phyloP scores from a whole-genome alignment of 2,329 filamentous ascomycete species.

The Colletotrichum sp. region DNA sequence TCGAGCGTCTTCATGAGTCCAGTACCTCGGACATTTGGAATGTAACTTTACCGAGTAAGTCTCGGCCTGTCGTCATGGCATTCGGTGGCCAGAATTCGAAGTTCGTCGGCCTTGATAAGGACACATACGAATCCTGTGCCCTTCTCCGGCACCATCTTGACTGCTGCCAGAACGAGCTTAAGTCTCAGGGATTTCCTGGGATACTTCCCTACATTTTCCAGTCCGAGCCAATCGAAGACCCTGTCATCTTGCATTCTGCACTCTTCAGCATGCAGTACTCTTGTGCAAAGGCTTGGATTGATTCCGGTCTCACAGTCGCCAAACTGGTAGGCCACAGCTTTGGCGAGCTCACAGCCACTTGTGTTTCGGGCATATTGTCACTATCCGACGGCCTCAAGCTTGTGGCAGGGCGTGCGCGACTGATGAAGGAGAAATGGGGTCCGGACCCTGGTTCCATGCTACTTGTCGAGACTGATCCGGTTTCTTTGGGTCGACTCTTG shows the following conservation, averaged over 20 bases:
- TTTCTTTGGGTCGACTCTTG: not conserved
- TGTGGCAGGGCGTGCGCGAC: conserved; percentile 30
- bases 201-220: conserved; percentile 36
- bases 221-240: conserved; percentile 28
- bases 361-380: conserved; percentile 35
- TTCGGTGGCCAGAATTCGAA: conserved; percentile 41
- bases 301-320: not conserved
- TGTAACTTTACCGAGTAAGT: conserved; percentile 8
- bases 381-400: conserved; percentile 35
- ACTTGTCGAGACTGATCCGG: conserved; percentile 35
- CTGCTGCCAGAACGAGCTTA: conserved; percentile 33
- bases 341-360: conserved; percentile 45
- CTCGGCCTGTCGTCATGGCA: conserved; percentile 33
- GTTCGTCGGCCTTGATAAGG: not conserved
- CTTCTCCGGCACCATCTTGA: conserved; percentile 33
- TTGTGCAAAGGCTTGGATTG: not conserved
- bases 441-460: conserved; percentile 44
- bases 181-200: conserved; percentile 30
- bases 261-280: not conserved
- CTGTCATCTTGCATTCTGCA: conserved; percentile 38
- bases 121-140: conserved; percentile 25
- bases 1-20: not conserved
- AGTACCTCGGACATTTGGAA: not conserved
- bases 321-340: conserved; percentile 37
- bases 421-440: conserved; percentile 38